A percentile compares a stretch with the other conserved stretches of the same genome.
Evolutionary conservation across 805 yeast genomes (phyloP).

Genomic region (Lachancea dasiensis): DNA sequence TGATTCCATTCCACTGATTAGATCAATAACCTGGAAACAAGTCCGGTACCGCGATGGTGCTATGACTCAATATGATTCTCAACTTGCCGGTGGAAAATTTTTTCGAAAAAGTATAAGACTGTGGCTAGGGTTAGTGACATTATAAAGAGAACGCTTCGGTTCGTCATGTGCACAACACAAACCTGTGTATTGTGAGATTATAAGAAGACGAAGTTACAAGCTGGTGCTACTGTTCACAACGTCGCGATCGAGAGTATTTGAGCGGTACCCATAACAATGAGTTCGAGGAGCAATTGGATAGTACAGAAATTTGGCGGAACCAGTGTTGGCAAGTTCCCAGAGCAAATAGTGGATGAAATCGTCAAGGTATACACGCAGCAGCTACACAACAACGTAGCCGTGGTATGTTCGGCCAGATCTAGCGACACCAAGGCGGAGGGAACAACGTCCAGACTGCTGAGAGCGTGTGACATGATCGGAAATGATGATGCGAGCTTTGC

Average conservation of each 20-base stretch:
- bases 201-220: no score
- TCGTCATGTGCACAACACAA: no score
- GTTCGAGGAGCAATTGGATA: slow-evolving; percentile 45
- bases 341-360: slow-evolving; percentile 76
- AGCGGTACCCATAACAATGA: slow-evolving; percentile 4
- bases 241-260: background rate
- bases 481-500: slow-evolving; percentile 49
- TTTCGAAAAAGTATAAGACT: no score
- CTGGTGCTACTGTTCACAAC: no score
- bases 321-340: slow-evolving; percentile 91
- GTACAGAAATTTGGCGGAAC: slow-evolving; percentile 98
- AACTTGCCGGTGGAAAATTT: no score
- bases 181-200: background rate
- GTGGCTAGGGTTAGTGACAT: no score
- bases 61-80: no score
- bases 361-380: slow-evolving; percentile 53
- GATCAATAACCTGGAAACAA: no score
- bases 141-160: no score
- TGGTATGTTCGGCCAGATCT: slow-evolving; percentile 94
- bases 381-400: slow-evolving; percentile 63
- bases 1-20: no score
- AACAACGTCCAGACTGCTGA: slow-evolving; percentile 79
- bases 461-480: slow-evolving; percentile 76
- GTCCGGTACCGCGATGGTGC: no score
- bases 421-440: slow-evolving; percentile 90